Conservation (phyloP, 306 rosid genomes). For the Fragaria vesca region DNA sequence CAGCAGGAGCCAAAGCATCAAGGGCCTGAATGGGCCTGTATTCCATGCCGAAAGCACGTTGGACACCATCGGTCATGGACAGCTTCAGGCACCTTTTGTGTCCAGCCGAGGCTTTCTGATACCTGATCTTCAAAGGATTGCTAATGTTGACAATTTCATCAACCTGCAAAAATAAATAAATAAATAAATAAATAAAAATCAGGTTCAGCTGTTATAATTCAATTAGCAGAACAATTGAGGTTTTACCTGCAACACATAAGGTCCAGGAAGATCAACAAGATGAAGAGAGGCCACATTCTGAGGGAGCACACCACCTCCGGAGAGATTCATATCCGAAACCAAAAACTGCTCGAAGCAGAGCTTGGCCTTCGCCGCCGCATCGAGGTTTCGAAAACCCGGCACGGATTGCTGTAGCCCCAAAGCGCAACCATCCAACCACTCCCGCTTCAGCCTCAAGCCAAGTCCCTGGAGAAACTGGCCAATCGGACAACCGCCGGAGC, state of each 20-base stretch:
- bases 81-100: constrained; percentile 78
- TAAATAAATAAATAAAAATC: too few species aligned
- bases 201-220: background rate
- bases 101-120: constrained; percentile 60
- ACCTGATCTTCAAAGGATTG: constrained; percentile 65
- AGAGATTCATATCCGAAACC: constrained; percentile 61
- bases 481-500: constrained; percentile 42
- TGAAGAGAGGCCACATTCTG: constrained; percentile 67
- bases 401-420: constrained; percentile 37
- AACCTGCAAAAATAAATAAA: constrained; percentile 44
- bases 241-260: constrained; percentile 74
- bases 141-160: constrained; percentile 77
- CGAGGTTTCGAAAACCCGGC: constrained; percentile 43
- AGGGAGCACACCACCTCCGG: constrained; percentile 71
- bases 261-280: constrained; percentile 68
- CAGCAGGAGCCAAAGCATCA: constrained; percentile 74
- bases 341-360: constrained; percentile 73
- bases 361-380: constrained; percentile 53
- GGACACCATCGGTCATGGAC: constrained; percentile 88
- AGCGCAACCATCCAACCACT: constrained; percentile 56
- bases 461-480: constrained; percentile 47
- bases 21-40: constrained; percentile 82
- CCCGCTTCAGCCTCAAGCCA: constrained; percentile 57
- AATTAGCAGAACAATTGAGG: background rate
- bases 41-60: constrained; percentile 83